Evolutionary conservation across 495 filamentous ascomycete genomes (phyloP), one percentile per base, ranked within the genome.

Genomic region (Xylaria acuta): DNA sequence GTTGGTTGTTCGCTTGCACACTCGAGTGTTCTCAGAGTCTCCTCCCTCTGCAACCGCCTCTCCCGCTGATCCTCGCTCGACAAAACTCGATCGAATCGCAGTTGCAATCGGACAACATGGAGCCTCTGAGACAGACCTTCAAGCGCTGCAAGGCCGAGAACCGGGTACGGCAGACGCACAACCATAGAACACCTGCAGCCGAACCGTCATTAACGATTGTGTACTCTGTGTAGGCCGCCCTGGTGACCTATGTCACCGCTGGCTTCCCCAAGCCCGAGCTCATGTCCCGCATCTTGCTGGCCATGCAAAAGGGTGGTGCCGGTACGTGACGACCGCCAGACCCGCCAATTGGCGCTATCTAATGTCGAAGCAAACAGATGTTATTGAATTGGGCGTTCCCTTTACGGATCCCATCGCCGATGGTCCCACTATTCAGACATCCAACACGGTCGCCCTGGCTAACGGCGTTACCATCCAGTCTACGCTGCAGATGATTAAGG

Each of bases 361-460:
- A 30, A 71, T 36, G 3, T 54, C 3, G 27, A 8, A 6, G 6
- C 3, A 18, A 36, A 53, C 36, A 92, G 93, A 95, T 80, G 81
- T 95, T 70, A 93, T 95, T 71, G 93, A 95, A 80, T 87, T 95
- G 67, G 94, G 94, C 56, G 86, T 97, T 51, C 97, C 97, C 56
- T 99, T 99, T 87, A 98, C 97, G 64, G 96, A 99, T 78, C 96
- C 96, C 27, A 98, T 97, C 83, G 95, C 94, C 68, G 95, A 98
- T 82, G 95, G 95, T 12, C 94, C 95, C 12, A 97, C 94, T 4
- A 97, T 98, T 75, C 95, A 98, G 82, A 95, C 90, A 71, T 86
- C 95, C 54, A 98, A 97, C 83, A 95, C 91, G 32, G 89, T 88
- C 80, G 94, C 96, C 36, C 90, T 99, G 25, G 84, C 90, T 65